A percentile compares a stretch with the other conserved stretches of the same genome.
These are phyloP conservation scores for Pichia sp. DNA, from an alignment of 1,139 yeast species.

Conservation along the genomic window DNA sequence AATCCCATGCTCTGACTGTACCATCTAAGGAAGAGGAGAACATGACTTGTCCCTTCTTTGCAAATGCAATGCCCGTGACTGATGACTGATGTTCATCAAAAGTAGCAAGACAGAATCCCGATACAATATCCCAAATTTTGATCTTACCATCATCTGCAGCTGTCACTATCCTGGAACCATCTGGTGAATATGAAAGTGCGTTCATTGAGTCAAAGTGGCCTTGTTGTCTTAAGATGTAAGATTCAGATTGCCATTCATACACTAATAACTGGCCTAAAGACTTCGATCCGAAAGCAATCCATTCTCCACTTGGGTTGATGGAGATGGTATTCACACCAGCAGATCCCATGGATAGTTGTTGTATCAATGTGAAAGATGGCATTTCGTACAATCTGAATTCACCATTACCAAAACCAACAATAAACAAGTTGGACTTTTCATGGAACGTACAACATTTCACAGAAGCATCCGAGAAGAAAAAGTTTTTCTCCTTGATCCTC, in stretches of 20 bases:
- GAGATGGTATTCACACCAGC: conserved; percentile 78
- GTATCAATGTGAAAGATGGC: conserved; percentile 68
- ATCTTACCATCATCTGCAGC: conserved; percentile 97
- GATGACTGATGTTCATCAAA: conserved; percentile 88
- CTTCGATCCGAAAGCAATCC: conserved; percentile 94
- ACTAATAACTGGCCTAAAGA: conserved; percentile 89
- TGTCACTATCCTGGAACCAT: conserved; percentile 86
- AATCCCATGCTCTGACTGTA: conserved; percentile 95
- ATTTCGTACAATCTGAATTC: conserved; percentile 90
- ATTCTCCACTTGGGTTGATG: conserved; percentile 82
- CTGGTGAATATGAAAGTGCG: conserved; percentile 83
- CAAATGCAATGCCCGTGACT: conserved; percentile 82
- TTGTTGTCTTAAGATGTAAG: conserved; percentile 90
- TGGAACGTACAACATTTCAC: conserved; percentile 84
- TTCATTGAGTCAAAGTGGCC: conserved; percentile 94
- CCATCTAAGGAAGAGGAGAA: conserved; percentile 94
- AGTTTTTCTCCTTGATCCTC: conserved; percentile 76
- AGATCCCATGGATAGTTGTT: conserved; percentile 89
- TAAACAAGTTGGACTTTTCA: conserved; percentile 57
- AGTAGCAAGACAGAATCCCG: conserved; percentile 91
- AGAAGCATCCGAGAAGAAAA: conserved; percentile 65
- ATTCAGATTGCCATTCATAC: conserved; percentile 98
- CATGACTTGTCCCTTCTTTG: conserved; percentile 80
- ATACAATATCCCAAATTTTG: conserved; percentile 89
- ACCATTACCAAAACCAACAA: conserved; percentile 90